Base-by-base conservation (phyloP, 108 stramenopile species). In the Ochromonas danica region DNA sequence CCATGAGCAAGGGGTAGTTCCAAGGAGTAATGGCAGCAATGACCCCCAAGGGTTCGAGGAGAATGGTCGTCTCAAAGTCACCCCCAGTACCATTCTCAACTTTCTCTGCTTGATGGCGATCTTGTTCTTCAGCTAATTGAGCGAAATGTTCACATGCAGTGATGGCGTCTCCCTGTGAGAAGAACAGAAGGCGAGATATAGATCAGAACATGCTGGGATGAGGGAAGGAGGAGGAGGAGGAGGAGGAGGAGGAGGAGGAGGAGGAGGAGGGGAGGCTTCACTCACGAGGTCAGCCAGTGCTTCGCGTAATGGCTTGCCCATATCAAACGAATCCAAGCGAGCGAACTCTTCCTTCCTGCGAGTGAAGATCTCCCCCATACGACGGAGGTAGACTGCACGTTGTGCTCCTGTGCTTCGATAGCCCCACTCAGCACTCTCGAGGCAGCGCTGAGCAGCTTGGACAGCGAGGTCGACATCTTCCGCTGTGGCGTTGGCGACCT, bases 1-100 rank as follows among this genome's bases (percentile, higher is more conserved):
- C 86, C 85, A 90, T 89, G 41, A 91, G 84, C 40, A 93, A 80
- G 10, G 95, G 94, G 79, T 91, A 96, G 85, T 96, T 96, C 93
- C 93, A 96, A 10, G 94, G 92, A 60, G 72, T 75, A 14, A 75
- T 75, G 17, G 72, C 72, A 35, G 85, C 90, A 1, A 88, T 80
- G 31, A 94, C 89, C 30, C 95, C 95, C 1, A 96, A 42, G 33
- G 95, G 92, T 83, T 94, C 91, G 38, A 85, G 78, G 57, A 60
- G 28, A 62, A 61, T 61, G 62, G 6, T 57, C 80, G 0, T 57
- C 45, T 30, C 25, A 41, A 75, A 75, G 22, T 75, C 72, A 14
- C 72, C 72, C 3, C 41, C 35, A 33, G 72, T 75, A 14, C 72
- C 72, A 41, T 75, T 75, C 30, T 75, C 72, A 27, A 75, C 38